Percentiles rank a stretch among this genome's conserved stretches.
phyloP scores from a whole-genome alignment of 2,329 filamentous ascomycete genomes.

The Thielaviopsis musarum region DNA sequence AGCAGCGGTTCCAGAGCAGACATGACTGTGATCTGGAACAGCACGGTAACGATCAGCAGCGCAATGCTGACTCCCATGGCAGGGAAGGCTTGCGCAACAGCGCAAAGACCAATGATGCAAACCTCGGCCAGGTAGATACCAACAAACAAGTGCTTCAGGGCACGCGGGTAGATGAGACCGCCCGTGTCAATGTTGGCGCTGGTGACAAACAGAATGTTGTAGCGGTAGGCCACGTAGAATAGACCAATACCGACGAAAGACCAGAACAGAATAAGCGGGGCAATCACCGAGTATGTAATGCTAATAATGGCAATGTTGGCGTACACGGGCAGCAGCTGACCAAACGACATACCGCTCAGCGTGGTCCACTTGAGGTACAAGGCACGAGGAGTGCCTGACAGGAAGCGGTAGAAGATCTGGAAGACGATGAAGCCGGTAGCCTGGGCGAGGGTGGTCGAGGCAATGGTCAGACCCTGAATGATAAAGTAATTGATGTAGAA shows the following conservation, averaged over 20 bases:
- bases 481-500: slow-evolving; percentile 89
- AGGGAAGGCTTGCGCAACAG: slow-evolving; percentile 46
- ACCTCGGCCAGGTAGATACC: slow-evolving; percentile 68
- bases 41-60: slow-evolving; percentile 56
- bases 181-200: slow-evolving; percentile 71
- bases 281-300: slow-evolving; percentile 70
- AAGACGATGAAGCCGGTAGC: slow-evolving; percentile 49
- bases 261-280: slow-evolving; percentile 67
- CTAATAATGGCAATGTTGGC: slow-evolving; percentile 58
- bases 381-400: slow-evolving; percentile 62
- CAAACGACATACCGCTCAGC: slow-evolving; percentile 57
- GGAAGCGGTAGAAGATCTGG: slow-evolving; percentile 47
- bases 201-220: slow-evolving; percentile 71
- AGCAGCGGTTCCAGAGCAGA: slow-evolving; percentile 55
- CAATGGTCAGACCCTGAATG: slow-evolving; percentile 64
- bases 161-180: slow-evolving; percentile 74
- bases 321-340: slow-evolving; percentile 57
- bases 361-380: slow-evolving; percentile 59
- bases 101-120: slow-evolving; percentile 69
- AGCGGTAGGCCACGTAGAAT: slow-evolving; percentile 73
- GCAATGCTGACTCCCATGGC: slow-evolving; percentile 60
- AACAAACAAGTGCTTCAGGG: slow-evolving; percentile 69
- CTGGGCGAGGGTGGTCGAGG: slow-evolving; percentile 57
- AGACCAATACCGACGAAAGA: slow-evolving; percentile 58
- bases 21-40: slow-evolving; percentile 61